phyloP scores from a whole-genome alignment of 2,329 filamentous ascomycete genomes.

The Neopestalotiopsis rosae region DNA sequence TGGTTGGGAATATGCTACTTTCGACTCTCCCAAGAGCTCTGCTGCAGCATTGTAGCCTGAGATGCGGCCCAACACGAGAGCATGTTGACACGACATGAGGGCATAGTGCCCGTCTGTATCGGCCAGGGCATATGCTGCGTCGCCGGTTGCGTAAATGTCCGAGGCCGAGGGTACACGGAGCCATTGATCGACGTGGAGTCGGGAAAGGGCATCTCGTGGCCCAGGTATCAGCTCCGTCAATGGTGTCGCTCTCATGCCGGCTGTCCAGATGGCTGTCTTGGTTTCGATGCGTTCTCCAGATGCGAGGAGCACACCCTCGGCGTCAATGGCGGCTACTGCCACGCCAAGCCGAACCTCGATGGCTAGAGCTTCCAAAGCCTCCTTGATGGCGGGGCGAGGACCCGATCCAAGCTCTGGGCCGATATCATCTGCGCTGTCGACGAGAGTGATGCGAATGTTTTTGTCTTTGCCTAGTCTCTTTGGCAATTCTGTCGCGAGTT shows the following conservation, averaged over 20 bases:
- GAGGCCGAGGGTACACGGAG: slow-evolving; percentile 31
- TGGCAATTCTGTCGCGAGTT: slow-evolving; percentile 37
- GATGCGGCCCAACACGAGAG: slow-evolving; percentile 38
- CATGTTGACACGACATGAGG: slow-evolving; percentile 47
- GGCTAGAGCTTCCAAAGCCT: slow-evolving; percentile 34
- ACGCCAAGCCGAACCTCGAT: slow-evolving; percentile 37
- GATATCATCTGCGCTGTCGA: slow-evolving; percentile 34
- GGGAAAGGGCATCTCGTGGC: slow-evolving; percentile 32
- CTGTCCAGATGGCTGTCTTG: slow-evolving; percentile 43
- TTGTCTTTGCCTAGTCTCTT: slow-evolving; percentile 30
- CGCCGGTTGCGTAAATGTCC: slow-evolving; percentile 40
- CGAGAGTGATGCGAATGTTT: slow-evolving; percentile 30
- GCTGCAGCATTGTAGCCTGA: slow-evolving; percentile 41
- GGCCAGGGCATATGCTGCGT: slow-evolving; percentile 34
- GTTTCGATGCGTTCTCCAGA: slow-evolving; percentile 40
- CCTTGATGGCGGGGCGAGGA: slow-evolving; percentile 37
- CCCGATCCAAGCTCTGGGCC: slow-evolving; percentile 40
- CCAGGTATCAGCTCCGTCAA: slow-evolving; percentile 40
- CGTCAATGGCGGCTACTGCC: slow-evolving; percentile 32
- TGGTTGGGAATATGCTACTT: slow-evolving; percentile 35
- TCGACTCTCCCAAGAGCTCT: slow-evolving; percentile 34
- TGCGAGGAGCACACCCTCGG: slow-evolving; percentile 28
- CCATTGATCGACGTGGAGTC: slow-evolving; percentile 35
- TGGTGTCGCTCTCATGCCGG: slow-evolving; percentile 37
- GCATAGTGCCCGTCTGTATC: slow-evolving; percentile 34